These are phyloP conservation scores for Aschersonia sp. DNA, from an alignment of 2,329 filamentous ascomycete species.

Conservation along the genomic window DNA sequence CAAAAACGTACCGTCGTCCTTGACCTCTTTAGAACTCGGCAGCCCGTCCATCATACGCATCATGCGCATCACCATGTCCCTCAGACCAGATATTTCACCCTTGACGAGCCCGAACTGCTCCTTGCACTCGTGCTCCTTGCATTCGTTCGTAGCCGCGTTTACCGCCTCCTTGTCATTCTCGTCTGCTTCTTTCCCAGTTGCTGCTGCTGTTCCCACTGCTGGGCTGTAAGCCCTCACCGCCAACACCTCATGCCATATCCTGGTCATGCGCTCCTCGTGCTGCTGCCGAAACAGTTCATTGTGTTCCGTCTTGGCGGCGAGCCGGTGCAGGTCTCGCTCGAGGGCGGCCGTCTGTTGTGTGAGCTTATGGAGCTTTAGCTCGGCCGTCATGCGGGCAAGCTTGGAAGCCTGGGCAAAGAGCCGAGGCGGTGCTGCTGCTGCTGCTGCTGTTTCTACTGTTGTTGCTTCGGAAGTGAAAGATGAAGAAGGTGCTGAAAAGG, in stretches of 20 bases:
- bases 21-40: no score
- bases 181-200: slow-evolving; percentile 1
- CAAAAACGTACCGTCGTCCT: no score
- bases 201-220: slow-evolving; percentile 2
- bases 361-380: slow-evolving; percentile 18
- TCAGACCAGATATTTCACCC: no score
- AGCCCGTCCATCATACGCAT: no score
- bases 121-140: no score
- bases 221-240: slow-evolving; percentile 14
- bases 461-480: no score
- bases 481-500: no score
- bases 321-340: slow-evolving; percentile 13
- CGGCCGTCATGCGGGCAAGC: slow-evolving; percentile 21
- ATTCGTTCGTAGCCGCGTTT: no score
- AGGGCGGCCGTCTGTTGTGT: slow-evolving; percentile 13
- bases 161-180: no score
- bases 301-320: slow-evolving; percentile 11
- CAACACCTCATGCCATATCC: slow-evolving; percentile 16
- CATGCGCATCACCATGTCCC: no score
- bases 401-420: slow-evolving; percentile 15
- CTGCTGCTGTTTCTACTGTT: no score
- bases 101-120: no score
- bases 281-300: slow-evolving; percentile 14
- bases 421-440: neutral
- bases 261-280: slow-evolving; percentile 14